Evolutionary conservation across 164 flowering plant genomes (phyloP).

Genomic region (Warburgia ugandensis): DNA sequence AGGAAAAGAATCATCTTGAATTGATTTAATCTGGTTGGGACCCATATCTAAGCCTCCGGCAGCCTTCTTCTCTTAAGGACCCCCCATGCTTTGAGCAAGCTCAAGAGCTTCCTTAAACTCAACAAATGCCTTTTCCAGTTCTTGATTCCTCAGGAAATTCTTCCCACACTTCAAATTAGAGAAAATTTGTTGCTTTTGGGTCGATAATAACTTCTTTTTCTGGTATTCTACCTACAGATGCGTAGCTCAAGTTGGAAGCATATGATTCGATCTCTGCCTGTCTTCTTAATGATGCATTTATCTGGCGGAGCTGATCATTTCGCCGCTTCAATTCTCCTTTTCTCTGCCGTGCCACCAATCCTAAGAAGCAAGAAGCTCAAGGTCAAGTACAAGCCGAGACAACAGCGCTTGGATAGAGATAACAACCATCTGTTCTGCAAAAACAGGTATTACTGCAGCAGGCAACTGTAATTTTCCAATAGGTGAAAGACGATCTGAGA

Average conservation of each 20-base stretch:
- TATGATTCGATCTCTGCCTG: slow-evolving; percentile 98
- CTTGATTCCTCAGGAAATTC: slow-evolving; percentile 70
- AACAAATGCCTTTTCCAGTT: slow-evolving; percentile 59
- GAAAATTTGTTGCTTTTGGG: slow-evolving; percentile 66
- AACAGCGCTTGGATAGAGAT: neutral
- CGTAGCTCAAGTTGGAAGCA: slow-evolving; percentile 88
- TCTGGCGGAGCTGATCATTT: slow-evolving; percentile 92
- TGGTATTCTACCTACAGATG: slow-evolving; percentile 64
- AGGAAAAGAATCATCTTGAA: neutral
- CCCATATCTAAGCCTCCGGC: slow-evolving; percentile 87
- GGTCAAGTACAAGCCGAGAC: neutral
- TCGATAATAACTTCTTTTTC: slow-evolving; percentile 76
- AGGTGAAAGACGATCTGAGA: too few species aligned
- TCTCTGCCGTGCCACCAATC: slow-evolving; percentile 88
- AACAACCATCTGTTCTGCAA: neutral
- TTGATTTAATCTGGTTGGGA: neutral
- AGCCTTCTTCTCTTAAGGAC: slow-evolving; percentile 93
- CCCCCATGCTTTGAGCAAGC: slow-evolving; percentile 67
- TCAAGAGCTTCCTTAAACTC: slow-evolving; percentile 80
- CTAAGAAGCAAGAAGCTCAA: slow-evolving; percentile 33
- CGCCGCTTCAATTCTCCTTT: slow-evolving; percentile 61
- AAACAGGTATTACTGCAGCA: too few species aligned
- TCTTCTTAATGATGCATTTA: slow-evolving; percentile 84
- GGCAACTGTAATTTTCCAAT: too few species aligned
- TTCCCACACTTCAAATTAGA: slow-evolving; percentile 68